These are phyloP conservation scores for Onygenales sp. DNA, from an alignment of 2,329 filamentous ascomycete species.

Conservation along the genomic window DNA sequence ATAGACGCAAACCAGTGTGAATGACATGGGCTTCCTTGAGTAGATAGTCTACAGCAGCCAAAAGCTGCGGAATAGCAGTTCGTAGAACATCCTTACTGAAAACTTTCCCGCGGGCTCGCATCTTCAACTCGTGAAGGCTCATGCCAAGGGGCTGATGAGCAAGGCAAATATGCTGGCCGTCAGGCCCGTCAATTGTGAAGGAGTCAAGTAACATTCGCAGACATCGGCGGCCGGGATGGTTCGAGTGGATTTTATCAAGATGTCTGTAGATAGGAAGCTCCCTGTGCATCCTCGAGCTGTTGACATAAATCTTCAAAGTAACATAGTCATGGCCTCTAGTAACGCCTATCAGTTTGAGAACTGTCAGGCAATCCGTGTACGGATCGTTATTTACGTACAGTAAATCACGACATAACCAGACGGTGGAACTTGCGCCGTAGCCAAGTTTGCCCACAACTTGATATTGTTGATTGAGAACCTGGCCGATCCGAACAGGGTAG, in stretches of 20 bases:
- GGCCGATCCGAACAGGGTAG: conserved; percentile 28
- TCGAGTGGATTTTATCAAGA: conserved; percentile 18
- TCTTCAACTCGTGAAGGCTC: conserved; percentile 14
- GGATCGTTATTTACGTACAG: conserved; percentile 6
- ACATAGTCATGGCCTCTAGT: conserved; percentile 6
- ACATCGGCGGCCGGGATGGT: conserved; percentile 17
- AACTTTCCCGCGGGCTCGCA: conserved; percentile 10
- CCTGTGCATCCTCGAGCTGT: conserved; percentile 4
- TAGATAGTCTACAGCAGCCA: conserved; percentile 20
- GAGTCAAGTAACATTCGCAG: conserved; percentile 20
- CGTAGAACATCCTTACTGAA: conserved; percentile 17
- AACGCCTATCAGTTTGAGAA: conserved; percentile 3
- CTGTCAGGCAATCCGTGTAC: neutral
- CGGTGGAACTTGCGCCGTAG: conserved; percentile 32
- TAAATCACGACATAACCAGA: conserved; percentile 34
- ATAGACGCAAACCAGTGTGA: conserved; percentile 17
- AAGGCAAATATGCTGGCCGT: conserved; percentile 18
- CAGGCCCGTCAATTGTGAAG: conserved; percentile 19
- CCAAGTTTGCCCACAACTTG: conserved; percentile 34
- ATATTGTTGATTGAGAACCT: conserved; percentile 25
- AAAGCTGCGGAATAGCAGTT: conserved; percentile 13
- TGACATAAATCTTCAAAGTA: conserved; percentile 13
- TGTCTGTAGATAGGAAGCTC: conserved; percentile 20
- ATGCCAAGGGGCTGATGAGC: conserved; percentile 20
- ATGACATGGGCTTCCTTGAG: conserved; percentile 18